Evolutionary conservation across 345 rosid genomes (phyloP).

Genomic region (Balakata baccata): DNA sequence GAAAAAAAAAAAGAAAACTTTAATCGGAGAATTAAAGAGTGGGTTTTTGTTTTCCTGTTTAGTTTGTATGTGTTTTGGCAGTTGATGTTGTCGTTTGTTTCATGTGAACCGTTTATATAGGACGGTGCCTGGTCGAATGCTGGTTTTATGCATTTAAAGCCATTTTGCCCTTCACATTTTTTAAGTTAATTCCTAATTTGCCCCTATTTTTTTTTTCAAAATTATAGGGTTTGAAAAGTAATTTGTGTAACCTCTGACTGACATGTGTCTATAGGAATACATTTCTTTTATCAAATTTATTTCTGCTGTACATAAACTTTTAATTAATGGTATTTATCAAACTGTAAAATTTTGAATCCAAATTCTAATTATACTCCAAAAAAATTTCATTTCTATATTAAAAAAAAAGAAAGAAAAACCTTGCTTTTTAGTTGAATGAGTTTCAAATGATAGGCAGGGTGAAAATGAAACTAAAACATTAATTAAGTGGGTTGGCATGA

Average conservation of each 20-base stretch:
- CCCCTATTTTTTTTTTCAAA: neutral
- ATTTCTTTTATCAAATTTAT: no score
- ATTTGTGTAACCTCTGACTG: neutral
- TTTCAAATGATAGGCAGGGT: constrained; percentile 1
- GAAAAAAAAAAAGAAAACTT: neutral
- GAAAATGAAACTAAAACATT: neutral
- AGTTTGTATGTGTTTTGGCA: neutral
- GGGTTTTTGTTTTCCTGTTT: neutral
- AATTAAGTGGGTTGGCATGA: constrained; percentile 22
- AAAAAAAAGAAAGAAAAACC: no score
- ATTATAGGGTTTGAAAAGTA: neutral
- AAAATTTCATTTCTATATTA: no score
- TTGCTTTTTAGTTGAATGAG: neutral
- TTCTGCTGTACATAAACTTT: no score
- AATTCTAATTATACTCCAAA: no score
- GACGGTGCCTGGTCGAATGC: constrained; percentile 1
- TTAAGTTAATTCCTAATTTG: neutral
- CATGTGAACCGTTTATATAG: constrained; percentile 13
- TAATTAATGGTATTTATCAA: no score
- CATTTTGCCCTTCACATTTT: neutral
- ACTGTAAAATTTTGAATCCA: no score
- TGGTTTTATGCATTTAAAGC: neutral
- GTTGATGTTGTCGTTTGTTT: neutral
- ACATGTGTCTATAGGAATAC: neutral
- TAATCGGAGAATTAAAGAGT: neutral